Evolutionary conservation across 768 basidiomycete genomes (phyloP).

Genomic region (Boletellus sp.): DNA sequence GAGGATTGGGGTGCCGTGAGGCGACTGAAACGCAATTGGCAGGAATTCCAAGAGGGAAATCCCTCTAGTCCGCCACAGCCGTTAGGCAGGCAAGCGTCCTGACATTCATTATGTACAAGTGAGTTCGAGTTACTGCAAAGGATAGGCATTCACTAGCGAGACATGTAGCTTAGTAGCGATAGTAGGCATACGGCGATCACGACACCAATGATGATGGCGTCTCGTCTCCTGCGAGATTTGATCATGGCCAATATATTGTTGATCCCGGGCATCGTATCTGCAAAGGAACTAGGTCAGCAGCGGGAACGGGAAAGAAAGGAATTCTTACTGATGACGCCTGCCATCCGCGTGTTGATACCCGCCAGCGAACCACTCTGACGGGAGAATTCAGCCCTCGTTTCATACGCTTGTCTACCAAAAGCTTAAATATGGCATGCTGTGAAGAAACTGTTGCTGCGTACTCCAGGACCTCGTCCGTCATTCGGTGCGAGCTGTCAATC

Average conservation of each 20-base stretch:
- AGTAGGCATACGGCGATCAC: constrained; percentile 86
- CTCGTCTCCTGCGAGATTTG: constrained; percentile 82
- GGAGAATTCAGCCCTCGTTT: constrained; percentile 89
- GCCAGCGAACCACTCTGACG: constrained; percentile 73
- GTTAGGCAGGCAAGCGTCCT: background rate
- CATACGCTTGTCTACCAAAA: constrained; percentile 83
- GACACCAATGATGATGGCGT: constrained; percentile 83
- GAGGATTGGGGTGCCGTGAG: constrained; percentile 61
- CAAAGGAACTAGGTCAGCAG: constrained; percentile 3
- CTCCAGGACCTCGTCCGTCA: constrained; percentile 92
- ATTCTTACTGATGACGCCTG: constrained; percentile 70
- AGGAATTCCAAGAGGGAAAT: constrained; percentile 48
- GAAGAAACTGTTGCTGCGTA: constrained; percentile 36
- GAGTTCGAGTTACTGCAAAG: constrained; percentile 1
- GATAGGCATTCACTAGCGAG: constrained; percentile 19
- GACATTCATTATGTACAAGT: background rate
- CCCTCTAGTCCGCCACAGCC: constrained; percentile 27
- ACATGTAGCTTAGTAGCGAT: constrained; percentile 49
- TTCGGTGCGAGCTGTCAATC: constrained; percentile 90
- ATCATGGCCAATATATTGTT: constrained; percentile 91
- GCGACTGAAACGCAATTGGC: constrained; percentile 70
- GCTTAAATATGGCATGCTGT: background rate
- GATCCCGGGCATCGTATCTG: constrained; percentile 91
- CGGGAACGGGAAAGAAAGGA: background rate
- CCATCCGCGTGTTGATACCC: constrained; percentile 82